Base-by-base conservation (phyloP, 768 basidiomycete genomes). In the Termitomyces sp. region DNA sequence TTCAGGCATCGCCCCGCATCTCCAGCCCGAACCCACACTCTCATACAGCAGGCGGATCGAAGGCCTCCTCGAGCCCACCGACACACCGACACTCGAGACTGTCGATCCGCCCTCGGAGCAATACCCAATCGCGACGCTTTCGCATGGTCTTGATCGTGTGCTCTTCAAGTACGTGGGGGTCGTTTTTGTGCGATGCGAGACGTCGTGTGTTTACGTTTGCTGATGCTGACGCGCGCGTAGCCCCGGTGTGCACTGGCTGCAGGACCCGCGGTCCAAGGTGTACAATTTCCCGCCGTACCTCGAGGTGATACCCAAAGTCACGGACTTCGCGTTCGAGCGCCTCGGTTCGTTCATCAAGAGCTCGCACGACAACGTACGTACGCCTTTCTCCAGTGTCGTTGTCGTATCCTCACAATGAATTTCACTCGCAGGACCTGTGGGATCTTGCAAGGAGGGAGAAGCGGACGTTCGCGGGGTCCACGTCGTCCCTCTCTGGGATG, bases 221-320 rank as follows among this genome's bases (percentile, higher is more conserved):
- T 23, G 23, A 23, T 23, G 23, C 23, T 23, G 23, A 23, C 2
- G 23, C 23, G 23, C 23, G 23, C 23, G 23, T 60, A 97, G 95
- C 64, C 91, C 90, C 5, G 91, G 92, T 10, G 88, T 95, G 0
- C 91, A 94, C 65, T 92, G 92, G 87, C 73, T 97, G 2, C 85
- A 86, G 66, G 94, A 98, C 68, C 91, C 93, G 0, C 80, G 90
- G 18, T 90, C 93, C 0, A 80, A 84, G 5, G 88, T 93, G 14
- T 95, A 91, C 74, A 95, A 95, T 67, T 98, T 93, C 68, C 71
- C 85, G 0, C 83, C 86, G 4, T 82, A 80, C 68, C 74, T 97
- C 5, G 83, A 91, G 71, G 70, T 72, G 1, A 82, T 99, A 49
- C 93, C 95, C 0, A 76, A 83, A 58, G 84, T 94, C 5, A 82